Conservation (phyloP, 1,284 basidiomycete species). For the Tilletiopsis washingtonensis region DNA sequence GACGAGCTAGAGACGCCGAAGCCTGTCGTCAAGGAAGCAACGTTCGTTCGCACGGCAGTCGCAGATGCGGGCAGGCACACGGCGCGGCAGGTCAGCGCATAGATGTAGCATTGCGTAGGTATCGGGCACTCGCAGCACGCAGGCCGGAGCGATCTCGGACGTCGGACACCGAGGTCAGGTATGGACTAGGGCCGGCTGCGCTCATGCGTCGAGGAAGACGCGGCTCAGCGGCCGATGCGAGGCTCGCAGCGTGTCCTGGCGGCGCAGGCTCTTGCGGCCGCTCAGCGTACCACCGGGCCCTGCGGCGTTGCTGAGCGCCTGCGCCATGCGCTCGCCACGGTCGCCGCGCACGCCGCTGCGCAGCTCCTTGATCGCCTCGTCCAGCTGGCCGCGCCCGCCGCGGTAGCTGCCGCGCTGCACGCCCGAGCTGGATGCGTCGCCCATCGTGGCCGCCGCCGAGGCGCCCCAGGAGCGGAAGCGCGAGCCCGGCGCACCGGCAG, state of each 20-base stretch:
- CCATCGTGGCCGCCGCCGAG: slow-evolving; percentile 7
- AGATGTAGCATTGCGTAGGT: too few relatives aligned
- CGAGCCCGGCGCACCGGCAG: slow-evolving; percentile 7
- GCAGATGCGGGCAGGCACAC: too few relatives aligned
- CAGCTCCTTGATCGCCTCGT: slow-evolving; percentile 37
- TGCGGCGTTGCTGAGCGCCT: background rate
- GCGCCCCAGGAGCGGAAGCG: slow-evolving; percentile 17
- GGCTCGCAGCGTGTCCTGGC: background rate
- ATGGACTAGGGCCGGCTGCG: too few relatives aligned
- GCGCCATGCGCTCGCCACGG: background rate
- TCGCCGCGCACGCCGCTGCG: slow-evolving; percentile 9
- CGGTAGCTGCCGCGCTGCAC: background rate
- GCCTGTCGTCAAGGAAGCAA: too few relatives aligned
- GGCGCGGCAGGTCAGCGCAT: too few relatives aligned
- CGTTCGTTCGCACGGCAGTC: too few relatives aligned
- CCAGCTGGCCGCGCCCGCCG: slow-evolving; percentile 26
- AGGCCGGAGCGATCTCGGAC: too few relatives aligned
- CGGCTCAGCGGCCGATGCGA: slow-evolving; percentile 1
- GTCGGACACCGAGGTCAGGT: too few relatives aligned
- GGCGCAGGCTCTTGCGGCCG: slow-evolving; percentile 1
- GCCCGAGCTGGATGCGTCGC: background rate
- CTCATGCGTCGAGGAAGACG: slow-evolving; percentile 1
- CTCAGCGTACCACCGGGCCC: background rate
- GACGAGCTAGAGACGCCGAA: too few relatives aligned
- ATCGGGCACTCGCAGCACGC: too few relatives aligned